Evolutionary conservation across 2,329 filamentous ascomycete genomes (phyloP), one percentile per base, ranked within the genome.

Genomic region (Didymella segeticola): DNA sequence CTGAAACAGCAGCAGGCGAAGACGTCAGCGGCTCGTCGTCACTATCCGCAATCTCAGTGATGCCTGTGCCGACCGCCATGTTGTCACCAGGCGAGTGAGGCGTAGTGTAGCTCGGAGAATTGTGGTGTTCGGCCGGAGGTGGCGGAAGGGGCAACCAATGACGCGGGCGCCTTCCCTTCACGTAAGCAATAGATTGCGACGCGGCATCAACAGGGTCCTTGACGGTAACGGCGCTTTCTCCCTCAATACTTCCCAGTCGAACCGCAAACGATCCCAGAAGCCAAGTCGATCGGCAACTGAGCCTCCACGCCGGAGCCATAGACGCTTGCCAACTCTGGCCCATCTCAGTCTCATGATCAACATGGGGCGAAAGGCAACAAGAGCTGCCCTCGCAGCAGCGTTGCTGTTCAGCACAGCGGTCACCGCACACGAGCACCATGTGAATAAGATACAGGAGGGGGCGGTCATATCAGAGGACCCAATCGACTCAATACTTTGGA

Each of bases 401-500:
- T 47, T 69, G 33, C 56, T 75, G 20, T 61, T 68, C 56, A 65
- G 63, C 56, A 57, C 67, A 33, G 59, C 63, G 25, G 62, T 53
- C 34, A 56, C 29, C 12, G 73, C 73, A 45, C 77, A 79, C 60
- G 77, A 78, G 34, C 75, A 78, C 61, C 41, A 76, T 49, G 68
- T 66, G 53, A 68, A 75, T 33, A 72, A 71, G 22, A 77, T 78
- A 17, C 60, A 66, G 29, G 72, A 77, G 26, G 77, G 75, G 9
- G 54, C 72, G n/a, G 65, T 55, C 23, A 59, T 77, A 25, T 79
- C 67, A 37, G 58, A 63, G 17, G 68, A 73, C 47, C 71, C 75
- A 22, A 72, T 75, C 33, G 95, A 98, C 74, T 83, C 87, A 34
- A 91, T 87, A 67, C 77, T 99, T 85, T 99, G 95, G 95, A 82